Base-by-base conservation (phyloP, 1,139 yeast genomes). In the Hansenula sp. region DNA sequence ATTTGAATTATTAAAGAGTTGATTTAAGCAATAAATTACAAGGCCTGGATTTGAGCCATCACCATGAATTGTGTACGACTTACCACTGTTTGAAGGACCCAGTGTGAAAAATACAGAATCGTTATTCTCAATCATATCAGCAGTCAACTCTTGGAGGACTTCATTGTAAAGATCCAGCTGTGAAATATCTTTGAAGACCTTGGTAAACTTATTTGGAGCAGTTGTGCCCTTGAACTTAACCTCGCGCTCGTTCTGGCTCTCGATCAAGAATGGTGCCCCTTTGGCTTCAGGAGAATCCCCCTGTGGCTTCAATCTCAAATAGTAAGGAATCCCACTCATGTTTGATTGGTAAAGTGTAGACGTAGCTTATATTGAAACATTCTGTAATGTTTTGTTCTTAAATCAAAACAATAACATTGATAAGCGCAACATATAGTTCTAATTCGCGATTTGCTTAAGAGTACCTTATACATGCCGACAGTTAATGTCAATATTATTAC, bases 21-120 rank as follows among this genome's bases (percentile, higher is more conserved):
- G 55, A 31, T 51, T 50, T 20, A 57, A 38, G 0, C 58, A 43
- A 34, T 46, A 45, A 14, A 51, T 46, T 9, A 54, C 40, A 11
- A 58, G 39, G 12, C 61, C 61, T 18, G 60, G 52, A 30, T 47
- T 46, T 2, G 50, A 41, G 6, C 37, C 52, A 34, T 53, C 53
- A 26, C 66, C 66, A 43, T 64, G 60, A 8, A 66, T 44, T 1
- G 69, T 52, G 40, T 55, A 60, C 10, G 64, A 57, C 41, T 74
- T 73, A 6, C 79, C 79, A 12, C 75, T 65, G 28, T 73, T 73
- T 1, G 77, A 68, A 21, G 79, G 73, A 0, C 79, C 80, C 51
- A 75, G 52, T 0, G 77, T 65, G 47, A 74, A 68, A 22, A 73
- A 50, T 13, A 69, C 54, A 19, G 69, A 62, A 47, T 73, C 78